Base-by-base conservation (phyloP, 768 basidiomycete species). In the Hygrocybe punicea region DNA sequence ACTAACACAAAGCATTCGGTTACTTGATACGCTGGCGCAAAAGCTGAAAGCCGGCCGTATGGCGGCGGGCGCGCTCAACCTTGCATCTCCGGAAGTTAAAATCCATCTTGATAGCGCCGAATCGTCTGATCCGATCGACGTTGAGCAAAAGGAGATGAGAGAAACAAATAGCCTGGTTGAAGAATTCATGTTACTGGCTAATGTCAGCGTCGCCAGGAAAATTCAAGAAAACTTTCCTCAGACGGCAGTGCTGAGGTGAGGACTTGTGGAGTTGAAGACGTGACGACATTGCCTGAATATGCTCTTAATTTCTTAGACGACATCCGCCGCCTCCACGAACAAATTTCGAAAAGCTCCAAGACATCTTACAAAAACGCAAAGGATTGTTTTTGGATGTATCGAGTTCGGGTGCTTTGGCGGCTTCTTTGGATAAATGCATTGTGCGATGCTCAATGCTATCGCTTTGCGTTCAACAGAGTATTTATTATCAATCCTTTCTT, bases 121-220 rank as follows among this genome's bases (percentile, higher is more conserved):
- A 69, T 91, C 90, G 0, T 89, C 93, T 2, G 94, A 97, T 62
- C 96, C 96, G 0, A 91, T 98, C 60, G 96, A 98, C 60, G 95
- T 99, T 9, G 93, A 98, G 73, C 93, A 95, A 69, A 98, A 98
- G 70, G 88, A 92, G 65, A 68, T 90, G 66, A 76, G 82, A 25
- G 95, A 98, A 73, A 99, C 97, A 8, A 98, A 98, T 68, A 93
- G 91, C 60, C 75, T 98, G 6, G 97, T 98, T 2, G 97, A 99
- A 71, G 97, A 98, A 71, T 98, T 99, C 73, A 99, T 99, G 97
- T 76, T 99, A 61, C 84, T 99, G 58, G 96, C 97, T 6, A 99
- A 98, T 65, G 89, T 96, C 63, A 91, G 88, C 61, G 97, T 98
- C 1, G 96, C 97, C 6, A 73, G 76, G 62, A 91, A 89, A 72